phyloP scores from a whole-genome alignment of 1,284 basidiomycete species.

The Leccinum proliferum region DNA sequence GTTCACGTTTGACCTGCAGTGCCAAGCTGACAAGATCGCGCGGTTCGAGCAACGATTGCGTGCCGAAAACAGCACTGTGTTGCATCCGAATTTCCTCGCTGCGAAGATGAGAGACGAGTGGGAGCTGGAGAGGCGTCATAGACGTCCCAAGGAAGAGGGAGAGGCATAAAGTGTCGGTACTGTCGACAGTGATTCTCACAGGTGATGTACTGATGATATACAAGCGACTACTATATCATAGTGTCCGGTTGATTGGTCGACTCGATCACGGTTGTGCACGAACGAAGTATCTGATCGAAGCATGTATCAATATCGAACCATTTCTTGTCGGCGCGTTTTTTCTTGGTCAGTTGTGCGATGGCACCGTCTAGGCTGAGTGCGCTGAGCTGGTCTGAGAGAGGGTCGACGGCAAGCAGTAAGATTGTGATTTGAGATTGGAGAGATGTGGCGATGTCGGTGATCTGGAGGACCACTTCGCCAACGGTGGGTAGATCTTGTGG shows the following conservation, averaged over 20 bases:
- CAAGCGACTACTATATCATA: constrained; percentile 3
- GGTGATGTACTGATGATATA: constrained; percentile 16
- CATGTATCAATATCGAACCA: constrained; percentile 63
- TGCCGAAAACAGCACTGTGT: constrained; percentile 42
- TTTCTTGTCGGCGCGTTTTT: constrained; percentile 27
- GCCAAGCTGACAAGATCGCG: constrained; percentile 60
- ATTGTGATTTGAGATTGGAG: constrained; percentile 30
- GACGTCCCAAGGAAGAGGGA: constrained; percentile 28
- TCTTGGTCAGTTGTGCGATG: constrained; percentile 11
- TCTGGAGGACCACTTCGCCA: constrained; percentile 32
- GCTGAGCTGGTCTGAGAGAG: constrained; percentile 33
- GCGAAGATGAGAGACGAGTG: constrained; percentile 51
- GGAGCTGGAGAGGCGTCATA: constrained; percentile 30
- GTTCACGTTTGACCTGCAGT: constrained; percentile 63
- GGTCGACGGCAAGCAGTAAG: constrained; percentile 19
- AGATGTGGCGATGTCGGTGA: constrained; percentile 33
- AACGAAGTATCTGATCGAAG: constrained; percentile 50
- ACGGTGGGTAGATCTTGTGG: constrained; percentile 50
- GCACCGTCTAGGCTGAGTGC: constrained; percentile 27
- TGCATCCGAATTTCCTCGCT: constrained; percentile 65
- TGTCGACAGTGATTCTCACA: background rate
- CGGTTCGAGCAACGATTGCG: constrained; percentile 57
- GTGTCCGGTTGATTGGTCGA: background rate
- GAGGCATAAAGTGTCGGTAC: constrained; percentile 22
- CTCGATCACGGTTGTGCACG: constrained; percentile 16